Conservation (phyloP, 345 rosid species). For the Isatis tinctoria region DNA sequence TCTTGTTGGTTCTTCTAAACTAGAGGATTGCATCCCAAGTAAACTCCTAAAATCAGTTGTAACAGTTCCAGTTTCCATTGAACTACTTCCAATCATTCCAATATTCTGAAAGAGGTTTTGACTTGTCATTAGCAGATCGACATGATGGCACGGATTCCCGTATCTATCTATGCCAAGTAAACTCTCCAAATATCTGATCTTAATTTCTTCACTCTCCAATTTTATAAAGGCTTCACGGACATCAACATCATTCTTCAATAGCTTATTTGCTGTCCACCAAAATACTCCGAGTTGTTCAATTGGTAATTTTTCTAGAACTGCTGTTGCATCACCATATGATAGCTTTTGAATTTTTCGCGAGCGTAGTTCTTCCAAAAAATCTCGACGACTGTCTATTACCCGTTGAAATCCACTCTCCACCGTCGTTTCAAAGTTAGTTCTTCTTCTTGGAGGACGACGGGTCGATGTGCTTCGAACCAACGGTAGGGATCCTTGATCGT, state of each 20-base stretch:
- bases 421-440: neutral
- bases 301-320: neutral
- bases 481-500: too few relatives aligned
- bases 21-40: neutral
- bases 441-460: neutral
- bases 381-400: neutral
- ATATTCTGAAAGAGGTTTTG: neutral
- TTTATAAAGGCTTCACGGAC: too few relatives aligned
- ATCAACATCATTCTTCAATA: neutral
- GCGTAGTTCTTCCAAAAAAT: neutral
- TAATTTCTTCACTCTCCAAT: too few relatives aligned
- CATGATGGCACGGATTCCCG: neutral
- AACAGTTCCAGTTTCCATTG: neutral
- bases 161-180: neutral
- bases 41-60: neutral
- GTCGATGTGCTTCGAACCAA: neutral
- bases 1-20: neutral
- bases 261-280: neutral
- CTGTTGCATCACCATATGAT: neutral
- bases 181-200: neutral
- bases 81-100: neutral
- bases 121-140: neutral
- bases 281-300: neutral
- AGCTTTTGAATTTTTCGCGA: neutral
- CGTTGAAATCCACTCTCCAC: neutral